These are phyloP conservation scores for Neurospora sp. DNA, from an alignment of 2,329 filamentous ascomycete species.

Conservation along the genomic window DNA sequence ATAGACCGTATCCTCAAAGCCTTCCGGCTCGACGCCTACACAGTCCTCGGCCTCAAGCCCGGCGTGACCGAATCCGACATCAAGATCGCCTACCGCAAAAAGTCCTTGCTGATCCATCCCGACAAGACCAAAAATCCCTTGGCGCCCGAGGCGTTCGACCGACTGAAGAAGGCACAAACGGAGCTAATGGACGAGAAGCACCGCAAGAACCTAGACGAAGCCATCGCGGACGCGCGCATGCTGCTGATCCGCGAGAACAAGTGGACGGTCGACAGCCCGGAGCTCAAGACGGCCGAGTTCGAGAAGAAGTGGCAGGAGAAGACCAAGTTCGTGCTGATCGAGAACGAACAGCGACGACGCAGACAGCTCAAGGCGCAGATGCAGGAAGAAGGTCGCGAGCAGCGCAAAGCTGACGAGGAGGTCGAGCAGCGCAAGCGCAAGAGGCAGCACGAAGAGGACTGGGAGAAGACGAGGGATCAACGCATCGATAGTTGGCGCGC, in stretches of 20 bases:
- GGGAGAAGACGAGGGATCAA: constrained; percentile 86
- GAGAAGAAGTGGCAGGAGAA: constrained; percentile 82
- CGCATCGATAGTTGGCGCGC: constrained; percentile 90
- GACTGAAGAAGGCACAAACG: constrained; percentile 88
- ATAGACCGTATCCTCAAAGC: constrained; percentile 89
- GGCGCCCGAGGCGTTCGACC: constrained; percentile 92
- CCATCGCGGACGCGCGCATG: constrained; percentile 91
- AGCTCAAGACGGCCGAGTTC: constrained; percentile 77
- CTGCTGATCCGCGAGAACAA: constrained; percentile 90
- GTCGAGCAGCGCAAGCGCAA: constrained; percentile 70
- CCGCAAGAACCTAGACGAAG: constrained; percentile 78
- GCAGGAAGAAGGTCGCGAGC: constrained; percentile 89
- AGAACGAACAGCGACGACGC: constrained; percentile 77
- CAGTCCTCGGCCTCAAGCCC: constrained; percentile 89
- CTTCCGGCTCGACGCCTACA: constrained; percentile 73
- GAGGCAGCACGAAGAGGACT: constrained; percentile 86
- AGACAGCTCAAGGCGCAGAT: constrained; percentile 87
- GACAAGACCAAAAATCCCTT: constrained; percentile 90
- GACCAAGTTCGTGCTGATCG: constrained; percentile 78
- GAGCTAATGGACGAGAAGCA: constrained; percentile 91
- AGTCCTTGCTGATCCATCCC: constrained; percentile 97
- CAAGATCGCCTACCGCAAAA: constrained; percentile 87
- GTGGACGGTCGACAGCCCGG: constrained; percentile 79
- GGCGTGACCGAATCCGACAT: constrained; percentile 95
- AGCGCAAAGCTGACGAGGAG: constrained; percentile 79